Conservation (phyloP, 1,284 basidiomycete genomes). For the Sporisorium exsertum region DNA sequence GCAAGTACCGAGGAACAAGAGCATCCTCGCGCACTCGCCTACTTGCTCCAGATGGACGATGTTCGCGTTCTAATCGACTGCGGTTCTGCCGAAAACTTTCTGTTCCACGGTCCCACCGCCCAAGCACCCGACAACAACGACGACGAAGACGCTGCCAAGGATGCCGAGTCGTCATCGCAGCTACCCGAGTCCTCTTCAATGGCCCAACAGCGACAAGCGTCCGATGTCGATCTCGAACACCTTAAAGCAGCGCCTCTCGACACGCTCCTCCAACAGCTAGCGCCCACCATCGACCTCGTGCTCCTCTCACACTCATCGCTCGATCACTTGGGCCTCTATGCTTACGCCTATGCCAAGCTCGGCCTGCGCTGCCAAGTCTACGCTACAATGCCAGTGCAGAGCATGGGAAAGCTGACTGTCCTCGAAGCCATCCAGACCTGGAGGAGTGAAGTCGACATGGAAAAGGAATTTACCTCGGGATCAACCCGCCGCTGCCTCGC, state of each 20-base stretch:
- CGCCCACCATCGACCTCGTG: constrained; percentile 83
- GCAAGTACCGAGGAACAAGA: constrained; percentile 31
- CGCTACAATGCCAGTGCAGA: constrained; percentile 93
- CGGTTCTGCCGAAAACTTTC: constrained; percentile 72
- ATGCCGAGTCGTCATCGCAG: background rate
- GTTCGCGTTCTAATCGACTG: constrained; percentile 93
- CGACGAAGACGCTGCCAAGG: background rate
- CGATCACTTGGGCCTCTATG: constrained; percentile 86
- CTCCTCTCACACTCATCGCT: constrained; percentile 93
- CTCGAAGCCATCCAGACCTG: constrained; percentile 60
- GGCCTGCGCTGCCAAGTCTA: constrained; percentile 92
- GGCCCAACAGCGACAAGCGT: constrained; percentile 41
- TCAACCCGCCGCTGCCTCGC: constrained; percentile 74
- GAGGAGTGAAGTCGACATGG: constrained; percentile 62
- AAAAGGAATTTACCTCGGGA: constrained; percentile 16
- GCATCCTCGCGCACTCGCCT: constrained; percentile 70
- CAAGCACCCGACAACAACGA: background rate
- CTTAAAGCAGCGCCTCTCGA: constrained; percentile 48
- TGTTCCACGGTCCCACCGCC: constrained; percentile 38
- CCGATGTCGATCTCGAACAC: constrained; percentile 29
- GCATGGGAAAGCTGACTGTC: constrained; percentile 88
- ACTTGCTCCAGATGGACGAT: constrained; percentile 93
- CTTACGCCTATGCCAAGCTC: constrained; percentile 89
- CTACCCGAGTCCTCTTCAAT: constrained; percentile 41
- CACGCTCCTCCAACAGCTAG: constrained; percentile 67